Evolutionary conservation across 371 early-diverging fungal species (phyloP).

Genomic region (Mucor saturninus): DNA sequence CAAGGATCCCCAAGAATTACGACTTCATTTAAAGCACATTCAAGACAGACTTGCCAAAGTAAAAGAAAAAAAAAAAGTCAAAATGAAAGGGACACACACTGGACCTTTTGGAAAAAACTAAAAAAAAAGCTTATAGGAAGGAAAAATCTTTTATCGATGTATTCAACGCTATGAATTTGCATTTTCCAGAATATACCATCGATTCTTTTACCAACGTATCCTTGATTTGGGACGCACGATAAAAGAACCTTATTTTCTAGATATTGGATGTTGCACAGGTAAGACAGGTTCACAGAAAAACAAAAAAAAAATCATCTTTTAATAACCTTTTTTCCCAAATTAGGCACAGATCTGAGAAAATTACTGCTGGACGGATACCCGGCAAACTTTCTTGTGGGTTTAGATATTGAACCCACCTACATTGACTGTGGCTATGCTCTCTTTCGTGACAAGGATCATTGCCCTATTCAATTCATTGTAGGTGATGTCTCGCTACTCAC

Average conservation of each 20-base stretch:
- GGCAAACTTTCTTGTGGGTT: constrained; percentile 33
- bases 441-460: constrained; percentile 31
- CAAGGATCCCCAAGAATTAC: constrained; percentile 16
- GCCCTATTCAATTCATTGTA: constrained; percentile 34
- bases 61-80: constrained; percentile 5
- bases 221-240: constrained; percentile 28
- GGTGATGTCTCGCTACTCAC: constrained; percentile 28
- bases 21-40: constrained; percentile 24
- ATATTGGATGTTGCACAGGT: constrained; percentile 57
- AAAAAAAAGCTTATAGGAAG: constrained; percentile 13
- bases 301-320: neutral
- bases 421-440: constrained; percentile 44
- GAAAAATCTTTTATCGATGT: constrained; percentile 38
- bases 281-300: neutral
- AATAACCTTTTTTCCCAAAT: neutral
- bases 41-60: constrained; percentile 29
- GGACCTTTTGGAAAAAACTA: too few relatives aligned
- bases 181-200: constrained; percentile 33
- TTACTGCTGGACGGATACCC: constrained; percentile 50
- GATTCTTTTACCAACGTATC: constrained; percentile 43
- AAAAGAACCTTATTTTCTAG: constrained; percentile 35
- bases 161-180: constrained; percentile 45
- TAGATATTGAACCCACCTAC: constrained; percentile 35
- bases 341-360: constrained; percentile 50
- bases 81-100: too few relatives aligned